A percentile compares a stretch with the other conserved stretches of the same genome.
These are phyloP conservation scores for Chaetomium olivaceum DNA, from an alignment of 2,329 filamentous ascomycete species.

Conservation along the genomic window DNA sequence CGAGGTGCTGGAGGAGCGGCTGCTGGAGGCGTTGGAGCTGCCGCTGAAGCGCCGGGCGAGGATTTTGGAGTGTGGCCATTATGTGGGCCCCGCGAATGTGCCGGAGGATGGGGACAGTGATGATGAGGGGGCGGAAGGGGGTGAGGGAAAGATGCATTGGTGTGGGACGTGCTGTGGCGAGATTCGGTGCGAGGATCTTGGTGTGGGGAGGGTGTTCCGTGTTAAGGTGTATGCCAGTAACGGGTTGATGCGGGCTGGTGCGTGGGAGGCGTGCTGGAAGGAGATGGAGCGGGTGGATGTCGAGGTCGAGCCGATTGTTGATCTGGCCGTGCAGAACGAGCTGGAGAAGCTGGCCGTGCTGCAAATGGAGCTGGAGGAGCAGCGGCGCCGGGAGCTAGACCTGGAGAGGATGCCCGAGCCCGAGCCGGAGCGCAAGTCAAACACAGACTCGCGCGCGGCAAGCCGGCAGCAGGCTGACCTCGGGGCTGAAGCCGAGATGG, in stretches of 20 bases:
- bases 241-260: slow-evolving; percentile 85
- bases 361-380: slow-evolving; percentile 44
- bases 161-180: slow-evolving; percentile 57
- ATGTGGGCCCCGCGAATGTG: slow-evolving; percentile 62
- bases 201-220: slow-evolving; percentile 62
- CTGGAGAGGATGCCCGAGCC: slow-evolving; percentile 26
- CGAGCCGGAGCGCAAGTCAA: slow-evolving; percentile 1
- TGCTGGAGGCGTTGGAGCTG: slow-evolving; percentile 73
- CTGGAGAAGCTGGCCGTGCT: slow-evolving; percentile 56
- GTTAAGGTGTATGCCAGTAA: slow-evolving; percentile 94
- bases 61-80: slow-evolving; percentile 75
- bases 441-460: slow-evolving; percentile 19
- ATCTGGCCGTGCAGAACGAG: slow-evolving; percentile 57
- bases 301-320: slow-evolving; percentile 77
- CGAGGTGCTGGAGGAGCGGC: slow-evolving; percentile 74
- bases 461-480: slow-evolving; percentile 35
- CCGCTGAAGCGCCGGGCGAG: slow-evolving; percentile 63
- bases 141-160: slow-evolving; percentile 51
- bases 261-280: slow-evolving; percentile 91
- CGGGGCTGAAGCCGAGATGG: slow-evolving; percentile 4
- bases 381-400: slow-evolving; percentile 32
- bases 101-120: slow-evolving; percentile 49
- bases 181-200: slow-evolving; percentile 56
- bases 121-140: slow-evolving; percentile 40
- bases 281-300: slow-evolving; percentile 99